Evolutionary conservation across 768 basidiomycete species (phyloP).

Genomic region (Boletus barrowsii): DNA sequence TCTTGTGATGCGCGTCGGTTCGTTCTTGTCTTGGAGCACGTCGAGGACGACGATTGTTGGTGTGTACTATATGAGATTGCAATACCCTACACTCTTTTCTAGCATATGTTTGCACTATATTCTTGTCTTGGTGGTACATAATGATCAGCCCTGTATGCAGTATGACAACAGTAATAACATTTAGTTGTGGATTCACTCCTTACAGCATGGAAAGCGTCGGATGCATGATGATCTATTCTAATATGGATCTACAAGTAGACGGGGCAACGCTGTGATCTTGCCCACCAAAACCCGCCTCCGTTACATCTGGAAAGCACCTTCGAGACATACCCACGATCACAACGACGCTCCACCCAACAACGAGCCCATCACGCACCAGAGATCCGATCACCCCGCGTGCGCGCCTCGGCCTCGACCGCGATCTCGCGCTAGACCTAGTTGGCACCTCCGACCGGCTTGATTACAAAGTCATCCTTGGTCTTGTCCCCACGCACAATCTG

Average conservation of each 20-base stretch:
- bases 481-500: slow-evolving; percentile 69
- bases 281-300: background rate
- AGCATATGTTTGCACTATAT: background rate
- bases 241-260: background rate
- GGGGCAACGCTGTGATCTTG: background rate
- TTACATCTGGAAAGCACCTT: background rate
- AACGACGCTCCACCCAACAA: background rate
- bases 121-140: background rate
- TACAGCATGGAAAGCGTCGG: background rate
- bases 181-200: background rate
- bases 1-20: background rate
- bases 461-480: slow-evolving; percentile 21
- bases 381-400: background rate
- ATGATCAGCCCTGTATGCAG: no score
- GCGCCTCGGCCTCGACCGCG: background rate
- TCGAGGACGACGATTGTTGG: background rate
- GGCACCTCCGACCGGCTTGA: background rate
- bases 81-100: slow-evolving; percentile 1
- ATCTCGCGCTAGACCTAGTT: background rate
- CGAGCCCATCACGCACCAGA: background rate
- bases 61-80: background rate
- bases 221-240: background rate
- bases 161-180: background rate
- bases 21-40: background rate
- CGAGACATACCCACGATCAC: background rate